Base-by-base conservation (phyloP, 345 rosid genomes). In the Hibiscus trionum region DNA sequence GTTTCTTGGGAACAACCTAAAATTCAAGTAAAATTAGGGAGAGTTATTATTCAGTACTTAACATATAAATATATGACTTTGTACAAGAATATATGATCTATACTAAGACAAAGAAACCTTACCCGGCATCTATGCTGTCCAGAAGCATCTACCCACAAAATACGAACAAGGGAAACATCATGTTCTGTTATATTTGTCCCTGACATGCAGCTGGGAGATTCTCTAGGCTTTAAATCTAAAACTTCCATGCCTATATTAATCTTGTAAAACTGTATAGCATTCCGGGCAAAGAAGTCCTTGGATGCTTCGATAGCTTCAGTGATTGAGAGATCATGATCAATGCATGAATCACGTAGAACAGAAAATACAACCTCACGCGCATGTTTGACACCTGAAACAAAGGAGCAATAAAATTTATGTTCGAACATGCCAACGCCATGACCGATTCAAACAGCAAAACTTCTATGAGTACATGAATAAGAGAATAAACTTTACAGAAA, bases 81-180 rank as follows among this genome's bases (percentile, higher is more conserved):
- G 37, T 35, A 35, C 37, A 35, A 35, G 44, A 39, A 39, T 39
- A 39, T 39, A 10, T 39, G 44, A 39, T 39, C 44, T 39, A 39
- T 39, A 8, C 44, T 8, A 8, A 37, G 53, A 2, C 16, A 26
- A 59, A 27, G 49, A 74, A 70, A 73, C 79, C 96, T 84, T 76
- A 91, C 99, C 10, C 97, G 99, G 66, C 92, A 92, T 90, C 99
- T 81, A 72, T 88, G 91, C 75, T 92, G 99, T 77, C 99, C 99
- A 72, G 97, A 92, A 55, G 93, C 64, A 86, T 95, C 99, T 65
- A 83, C 88, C 99, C 97, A 95, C 47, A 95, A 76, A 59, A 92
- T 24, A 47, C 99, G 97, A 75, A 90, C 86, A 76, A 92, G 77
- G 4, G 86, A 85, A 72, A 77, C 77, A 73, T 59, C 74, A 69